These are phyloP conservation scores for Xylaria palmicola DNA, from an alignment of 495 filamentous ascomycete species.

Conservation along the genomic window DNA sequence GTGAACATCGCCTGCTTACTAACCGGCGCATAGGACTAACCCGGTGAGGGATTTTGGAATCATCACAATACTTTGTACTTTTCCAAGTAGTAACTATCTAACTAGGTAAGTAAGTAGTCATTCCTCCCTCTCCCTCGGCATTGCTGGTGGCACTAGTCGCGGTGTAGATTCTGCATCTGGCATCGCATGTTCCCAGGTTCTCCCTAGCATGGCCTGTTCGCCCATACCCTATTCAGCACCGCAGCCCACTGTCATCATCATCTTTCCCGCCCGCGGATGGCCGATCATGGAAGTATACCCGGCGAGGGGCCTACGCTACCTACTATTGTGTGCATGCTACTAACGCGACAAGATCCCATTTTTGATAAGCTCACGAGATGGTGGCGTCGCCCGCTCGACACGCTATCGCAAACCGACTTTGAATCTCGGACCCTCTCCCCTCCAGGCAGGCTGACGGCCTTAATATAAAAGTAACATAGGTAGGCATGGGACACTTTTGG, in stretches of 20 bases:
- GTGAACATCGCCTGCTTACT: constrained; percentile 5
- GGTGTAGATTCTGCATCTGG: constrained; percentile 8
- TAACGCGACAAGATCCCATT: no score
- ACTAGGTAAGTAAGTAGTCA: no score
- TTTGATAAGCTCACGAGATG: no score
- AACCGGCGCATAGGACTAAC: not conserved
- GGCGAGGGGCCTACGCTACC: not conserved
- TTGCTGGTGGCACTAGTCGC: constrained; percentile 10
- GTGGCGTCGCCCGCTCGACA: no score
- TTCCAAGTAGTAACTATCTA: no score
- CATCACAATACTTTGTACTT: not conserved
- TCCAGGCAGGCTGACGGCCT: no score
- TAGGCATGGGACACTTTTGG: no score
- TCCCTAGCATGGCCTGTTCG: not conserved
- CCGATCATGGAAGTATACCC: not conserved
- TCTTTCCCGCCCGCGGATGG: not conserved
- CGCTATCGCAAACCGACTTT: no score
- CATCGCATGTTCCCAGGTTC: not conserved
- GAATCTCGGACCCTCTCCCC: no score
- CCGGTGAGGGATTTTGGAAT: constrained; percentile 2
- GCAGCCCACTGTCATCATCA: no score
- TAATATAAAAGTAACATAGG: no score
- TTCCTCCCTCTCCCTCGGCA: constrained; percentile 7
- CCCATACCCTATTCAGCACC: not conserved
- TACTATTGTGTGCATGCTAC: no score